Conservation (phyloP, 208 protist genomes). For the Crithidia mellificae region DNA sequence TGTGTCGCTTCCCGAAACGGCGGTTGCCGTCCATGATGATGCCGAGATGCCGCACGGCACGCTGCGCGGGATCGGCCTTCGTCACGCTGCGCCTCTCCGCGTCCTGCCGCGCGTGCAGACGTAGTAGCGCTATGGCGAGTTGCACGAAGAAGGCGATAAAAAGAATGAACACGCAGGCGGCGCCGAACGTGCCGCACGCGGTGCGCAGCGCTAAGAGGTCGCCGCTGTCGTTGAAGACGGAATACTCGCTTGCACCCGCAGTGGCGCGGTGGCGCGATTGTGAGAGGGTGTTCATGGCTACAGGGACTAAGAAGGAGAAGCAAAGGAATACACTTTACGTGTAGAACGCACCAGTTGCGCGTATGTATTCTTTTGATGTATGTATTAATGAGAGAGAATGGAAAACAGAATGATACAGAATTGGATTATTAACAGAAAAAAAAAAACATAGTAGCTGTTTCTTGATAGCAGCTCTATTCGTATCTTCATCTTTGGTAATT, state of each 20-base stretch:
- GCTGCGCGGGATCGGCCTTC: slow-evolving; percentile 8
- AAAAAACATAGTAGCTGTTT: too few species aligned
- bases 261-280: not conserved
- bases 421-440: too few species aligned
- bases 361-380: too few species aligned
- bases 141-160: slow-evolving; percentile 28
- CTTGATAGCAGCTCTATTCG: too few species aligned
- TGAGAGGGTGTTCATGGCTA: not conserved
- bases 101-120: slow-evolving; percentile 2
- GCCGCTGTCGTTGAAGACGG: slow-evolving; percentile 19
- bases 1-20: slow-evolving; percentile 53
- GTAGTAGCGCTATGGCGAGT: slow-evolving; percentile 8
- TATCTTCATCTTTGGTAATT: too few species aligned
- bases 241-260: not conserved
- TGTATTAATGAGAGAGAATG: too few species aligned
- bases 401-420: too few species aligned
- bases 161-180: slow-evolving; percentile 24
- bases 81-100: not conserved
- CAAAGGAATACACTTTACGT: too few species aligned
- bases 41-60: slow-evolving; percentile 77
- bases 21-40: slow-evolving; percentile 93
- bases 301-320: too few species aligned
- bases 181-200: slow-evolving; percentile 33
- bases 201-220: slow-evolving; percentile 23
- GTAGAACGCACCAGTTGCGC: too few species aligned